Evolutionary conservation across 169 alveolate species (phyloP).

Genomic region (Cardiosporidium cionae): DNA sequence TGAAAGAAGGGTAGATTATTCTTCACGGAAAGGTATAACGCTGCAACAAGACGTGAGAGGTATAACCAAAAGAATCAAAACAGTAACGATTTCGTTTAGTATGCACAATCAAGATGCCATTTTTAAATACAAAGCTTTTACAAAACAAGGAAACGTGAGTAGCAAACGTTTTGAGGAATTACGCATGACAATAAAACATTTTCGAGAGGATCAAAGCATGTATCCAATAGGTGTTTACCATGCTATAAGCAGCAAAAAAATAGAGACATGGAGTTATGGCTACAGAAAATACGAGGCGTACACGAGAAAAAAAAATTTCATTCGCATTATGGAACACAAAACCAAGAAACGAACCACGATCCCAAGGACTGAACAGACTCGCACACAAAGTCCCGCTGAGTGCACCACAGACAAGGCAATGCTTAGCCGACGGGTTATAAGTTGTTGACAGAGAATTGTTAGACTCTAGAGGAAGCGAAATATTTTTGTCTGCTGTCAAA

Average conservation of each 20-base stretch:
- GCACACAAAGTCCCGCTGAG: slow-evolving; percentile 7
- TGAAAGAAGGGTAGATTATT: background rate
- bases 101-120: background rate
- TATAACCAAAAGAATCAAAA: background rate
- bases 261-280: background rate
- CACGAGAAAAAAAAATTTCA: background rate
- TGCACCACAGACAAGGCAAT: slow-evolving; percentile 3
- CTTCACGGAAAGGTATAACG: slow-evolving; percentile 12
- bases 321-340: background rate
- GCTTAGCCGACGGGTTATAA: too few species aligned
- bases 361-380: slow-evolving; percentile 5
- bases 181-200: background rate
- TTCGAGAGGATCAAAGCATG: background rate
- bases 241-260: too few species aligned
- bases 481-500: too few species aligned
- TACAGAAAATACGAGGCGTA: background rate
- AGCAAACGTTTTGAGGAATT: background rate
- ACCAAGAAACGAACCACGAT: background rate
- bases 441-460: too few species aligned
- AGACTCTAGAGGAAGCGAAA: too few species aligned
- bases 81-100: background rate
- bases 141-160: background rate
- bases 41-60: background rate
- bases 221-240: background rate
- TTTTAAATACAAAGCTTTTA: background rate